Conservation (phyloP, 164 flowering plant species). For the Nelumbo lutea region DNA sequence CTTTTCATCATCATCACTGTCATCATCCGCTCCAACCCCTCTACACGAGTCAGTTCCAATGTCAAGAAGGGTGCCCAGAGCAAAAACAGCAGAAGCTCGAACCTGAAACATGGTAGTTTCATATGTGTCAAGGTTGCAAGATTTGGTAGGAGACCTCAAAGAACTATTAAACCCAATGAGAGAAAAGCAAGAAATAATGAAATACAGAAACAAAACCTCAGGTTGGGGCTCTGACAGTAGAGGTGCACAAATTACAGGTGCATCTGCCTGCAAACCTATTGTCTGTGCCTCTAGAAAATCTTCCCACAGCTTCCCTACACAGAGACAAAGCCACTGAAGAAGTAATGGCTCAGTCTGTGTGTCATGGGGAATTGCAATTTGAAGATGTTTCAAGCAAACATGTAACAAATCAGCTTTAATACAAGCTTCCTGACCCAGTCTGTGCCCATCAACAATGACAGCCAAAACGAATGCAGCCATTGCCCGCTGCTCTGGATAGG, state of each 20-base stretch:
- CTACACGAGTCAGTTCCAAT: constrained; percentile 64
- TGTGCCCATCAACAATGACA: constrained; percentile 87
- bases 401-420: constrained; percentile 67
- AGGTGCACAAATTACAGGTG: constrained; percentile 53
- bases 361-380: constrained; percentile 55
- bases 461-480: constrained; percentile 99
- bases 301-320: constrained; percentile 96
- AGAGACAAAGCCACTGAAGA: constrained; percentile 95
- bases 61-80: constrained; percentile 79
- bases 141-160: no score
- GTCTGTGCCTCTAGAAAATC: constrained; percentile 79
- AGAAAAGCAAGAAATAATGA: not conserved
- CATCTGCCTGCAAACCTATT: constrained; percentile 65
- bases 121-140: not conserved
- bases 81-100: constrained; percentile 92
- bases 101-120: constrained; percentile 45
- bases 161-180: not conserved
- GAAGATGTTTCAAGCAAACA: constrained; percentile 82
- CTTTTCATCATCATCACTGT: constrained; percentile 87
- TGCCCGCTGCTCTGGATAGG: constrained; percentile 93
- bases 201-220: constrained; percentile 47
- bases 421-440: constrained; percentile 90
- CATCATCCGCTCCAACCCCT: constrained; percentile 61
- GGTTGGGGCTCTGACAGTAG: constrained; percentile 85
- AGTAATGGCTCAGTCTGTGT: constrained; percentile 72